These are phyloP conservation scores for Suhomyces sp. DNA, from an alignment of 805 yeast species.

Conservation along the genomic window DNA sequence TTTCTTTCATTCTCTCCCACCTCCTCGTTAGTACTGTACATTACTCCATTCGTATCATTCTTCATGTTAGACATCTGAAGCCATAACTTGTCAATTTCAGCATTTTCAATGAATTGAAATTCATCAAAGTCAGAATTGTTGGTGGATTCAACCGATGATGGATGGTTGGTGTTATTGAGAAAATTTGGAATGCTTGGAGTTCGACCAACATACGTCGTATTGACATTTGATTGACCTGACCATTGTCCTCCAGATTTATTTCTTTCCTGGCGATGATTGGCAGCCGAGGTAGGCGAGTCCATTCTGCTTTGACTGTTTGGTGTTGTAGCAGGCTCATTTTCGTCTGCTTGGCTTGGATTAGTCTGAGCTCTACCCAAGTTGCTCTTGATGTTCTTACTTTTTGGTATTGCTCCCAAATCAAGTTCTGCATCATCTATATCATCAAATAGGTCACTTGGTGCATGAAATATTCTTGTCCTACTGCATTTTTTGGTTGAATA, in stretches of 20 bases:
- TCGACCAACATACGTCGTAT: not conserved
- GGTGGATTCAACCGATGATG: constrained; percentile 6
- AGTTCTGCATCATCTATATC: constrained; percentile 4
- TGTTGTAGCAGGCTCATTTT: not conserved
- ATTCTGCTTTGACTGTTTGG: not conserved
- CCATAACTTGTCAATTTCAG: constrained; percentile 38
- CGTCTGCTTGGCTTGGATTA: not conserved
- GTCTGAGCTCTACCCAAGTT: not conserved
- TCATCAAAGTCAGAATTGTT: constrained; percentile 13
- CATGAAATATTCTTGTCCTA: constrained; percentile 8
- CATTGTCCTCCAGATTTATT: not conserved
- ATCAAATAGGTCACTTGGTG: constrained; percentile 1
- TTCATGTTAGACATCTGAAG: constrained; percentile 26
- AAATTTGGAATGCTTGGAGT: not conserved
- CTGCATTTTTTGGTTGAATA: constrained; percentile 21
- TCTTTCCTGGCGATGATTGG: not conserved
- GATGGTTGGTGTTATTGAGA: not conserved
- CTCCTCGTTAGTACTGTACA: not conserved
- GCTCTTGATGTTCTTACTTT: not conserved
- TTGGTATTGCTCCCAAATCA: not conserved
- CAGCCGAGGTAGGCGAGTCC: not conserved
- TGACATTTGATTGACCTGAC: not conserved
- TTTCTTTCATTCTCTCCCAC: not conserved
- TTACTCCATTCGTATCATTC: constrained; percentile 10
- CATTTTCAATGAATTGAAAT: constrained; percentile 19